These are phyloP conservation scores for Tetrahymena elliotti DNA, from an alignment of 73 alveolate species.

Conservation along the genomic window DNA sequence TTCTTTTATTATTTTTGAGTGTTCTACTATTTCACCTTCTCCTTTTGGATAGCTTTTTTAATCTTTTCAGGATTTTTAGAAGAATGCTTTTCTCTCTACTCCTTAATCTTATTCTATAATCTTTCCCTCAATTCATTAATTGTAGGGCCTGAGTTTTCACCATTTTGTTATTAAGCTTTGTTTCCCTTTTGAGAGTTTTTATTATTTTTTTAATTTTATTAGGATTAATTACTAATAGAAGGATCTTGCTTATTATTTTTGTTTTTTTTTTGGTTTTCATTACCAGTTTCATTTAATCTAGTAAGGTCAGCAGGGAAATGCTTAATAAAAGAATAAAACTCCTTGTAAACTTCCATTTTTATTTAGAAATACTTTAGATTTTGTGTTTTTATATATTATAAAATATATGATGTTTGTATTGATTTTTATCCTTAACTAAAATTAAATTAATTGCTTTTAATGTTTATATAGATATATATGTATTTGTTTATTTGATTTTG, in stretches of 20 bases:
- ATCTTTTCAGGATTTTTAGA: background rate
- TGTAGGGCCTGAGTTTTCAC: background rate
- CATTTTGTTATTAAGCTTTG: background rate
- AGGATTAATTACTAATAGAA: background rate
- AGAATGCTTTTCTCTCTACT: background rate
- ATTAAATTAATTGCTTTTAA: background rate
- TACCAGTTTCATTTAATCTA: background rate
- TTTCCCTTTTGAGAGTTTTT: background rate
- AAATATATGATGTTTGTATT: background rate
- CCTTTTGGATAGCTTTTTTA: background rate
- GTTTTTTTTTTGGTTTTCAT: background rate
- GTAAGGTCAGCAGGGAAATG: background rate
- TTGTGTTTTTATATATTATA: background rate
- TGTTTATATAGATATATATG: background rate
- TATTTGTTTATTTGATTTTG: background rate
- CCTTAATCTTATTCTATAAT: background rate
- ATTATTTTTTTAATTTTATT: background rate
- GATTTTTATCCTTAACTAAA: background rate
- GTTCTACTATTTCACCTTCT: background rate
- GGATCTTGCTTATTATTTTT: background rate
- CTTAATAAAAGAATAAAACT: background rate
- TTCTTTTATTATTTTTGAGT: background rate
- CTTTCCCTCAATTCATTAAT: background rate
- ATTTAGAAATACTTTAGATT: background rate
- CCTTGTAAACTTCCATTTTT: background rate